Evolutionary conservation across 2,329 filamentous ascomycete genomes (phyloP), one percentile per base, ranked within the genome.

Genomic region (Fusarium metavorans): DNA sequence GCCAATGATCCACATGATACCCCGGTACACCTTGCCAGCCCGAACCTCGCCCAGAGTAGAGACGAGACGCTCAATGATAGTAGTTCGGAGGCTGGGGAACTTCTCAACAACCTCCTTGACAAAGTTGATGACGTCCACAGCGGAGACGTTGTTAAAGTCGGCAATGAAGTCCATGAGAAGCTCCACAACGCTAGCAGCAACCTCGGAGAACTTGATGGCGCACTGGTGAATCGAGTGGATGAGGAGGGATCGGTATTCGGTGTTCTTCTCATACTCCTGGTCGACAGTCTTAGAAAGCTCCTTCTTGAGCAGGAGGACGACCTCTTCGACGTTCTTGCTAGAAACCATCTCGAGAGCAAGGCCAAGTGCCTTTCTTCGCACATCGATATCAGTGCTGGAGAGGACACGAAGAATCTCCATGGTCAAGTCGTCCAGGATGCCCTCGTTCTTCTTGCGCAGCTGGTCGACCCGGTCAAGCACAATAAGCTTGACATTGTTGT

Each of bases 91-190:
- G 78, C 94, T 92, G 9, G 97, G 97, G 87, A 98, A 99, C 81
- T 97, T 98, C 85, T 99, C 97, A 8, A 98, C 96, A 5, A 99
- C 97, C 83, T 99, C 97, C 85, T 99, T 99, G 74, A 99, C 95
- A 81, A 99, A 99, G 65, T 95, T 95, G 81, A 99, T 98, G 64
- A 99, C 96, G 83, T 99, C 97, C 34, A 99, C 94, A 1, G 97
- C 97, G 2, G 96, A 98, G 52, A 94, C 93, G 81, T 97, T 98
- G 87, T 97, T 98, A 83, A 98, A 98, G 83, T 99, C 97, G 61
- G 94, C 95, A 80, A 99, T 98, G 82, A 98, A 98, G 84, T 99
- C 97, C 97, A 99, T 99, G 64, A 99, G 89, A 52, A 98, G 90
- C 75, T 97, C 97, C 64, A 99, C 97, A 18, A 99, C 97, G 81